Conservation (phyloP, 805 yeast genomes). For the Candida sonorensis region DNA sequence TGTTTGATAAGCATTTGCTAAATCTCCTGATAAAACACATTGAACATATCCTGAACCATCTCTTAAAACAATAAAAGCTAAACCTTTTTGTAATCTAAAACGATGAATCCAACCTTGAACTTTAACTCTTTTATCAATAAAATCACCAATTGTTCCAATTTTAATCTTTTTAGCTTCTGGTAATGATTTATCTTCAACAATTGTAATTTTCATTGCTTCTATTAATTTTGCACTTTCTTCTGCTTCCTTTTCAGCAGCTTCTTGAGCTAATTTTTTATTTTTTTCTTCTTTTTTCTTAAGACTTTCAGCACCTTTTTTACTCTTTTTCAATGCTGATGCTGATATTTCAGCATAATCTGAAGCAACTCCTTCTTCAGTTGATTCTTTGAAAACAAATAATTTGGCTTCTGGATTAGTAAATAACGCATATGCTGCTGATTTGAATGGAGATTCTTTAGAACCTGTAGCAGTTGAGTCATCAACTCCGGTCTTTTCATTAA, state of each 20-base stretch:
- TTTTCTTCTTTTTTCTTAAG: slow-evolving; percentile 75
- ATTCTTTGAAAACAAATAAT: slow-evolving; percentile 51
- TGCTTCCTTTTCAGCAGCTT: slow-evolving; percentile 49
- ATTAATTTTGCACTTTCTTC: slow-evolving; percentile 69
- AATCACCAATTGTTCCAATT: slow-evolving; percentile 45
- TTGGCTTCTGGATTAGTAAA: slow-evolving; percentile 41
- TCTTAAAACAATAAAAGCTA: slow-evolving; percentile 84
- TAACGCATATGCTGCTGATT: slow-evolving; percentile 79
- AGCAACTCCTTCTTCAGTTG: slow-evolving; percentile 41
- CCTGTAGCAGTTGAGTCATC: slow-evolving; percentile 61
- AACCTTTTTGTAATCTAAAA: slow-evolving; percentile 85
- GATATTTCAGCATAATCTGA: slow-evolving; percentile 66
- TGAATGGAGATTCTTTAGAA: slow-evolving; percentile 61
- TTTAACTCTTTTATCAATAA: slow-evolving; percentile 60
- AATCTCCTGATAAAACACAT: slow-evolving; percentile 80
- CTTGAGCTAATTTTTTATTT: slow-evolving; percentile 49
- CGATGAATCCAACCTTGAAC: slow-evolving; percentile 97
- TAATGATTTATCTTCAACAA: slow-evolving; percentile 66
- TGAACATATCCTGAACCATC: slow-evolving; percentile 94
- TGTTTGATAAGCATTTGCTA: slow-evolving; percentile 87
- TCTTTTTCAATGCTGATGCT: slow-evolving; percentile 90
- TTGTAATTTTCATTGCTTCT: slow-evolving; percentile 71
- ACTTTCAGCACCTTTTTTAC: slow-evolving; percentile 92
- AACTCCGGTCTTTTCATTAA: slow-evolving; percentile 66
- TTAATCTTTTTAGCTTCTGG: slow-evolving; percentile 66